Conservation (phyloP, 208 protist genomes). For the Giardia duodenalis region DNA sequence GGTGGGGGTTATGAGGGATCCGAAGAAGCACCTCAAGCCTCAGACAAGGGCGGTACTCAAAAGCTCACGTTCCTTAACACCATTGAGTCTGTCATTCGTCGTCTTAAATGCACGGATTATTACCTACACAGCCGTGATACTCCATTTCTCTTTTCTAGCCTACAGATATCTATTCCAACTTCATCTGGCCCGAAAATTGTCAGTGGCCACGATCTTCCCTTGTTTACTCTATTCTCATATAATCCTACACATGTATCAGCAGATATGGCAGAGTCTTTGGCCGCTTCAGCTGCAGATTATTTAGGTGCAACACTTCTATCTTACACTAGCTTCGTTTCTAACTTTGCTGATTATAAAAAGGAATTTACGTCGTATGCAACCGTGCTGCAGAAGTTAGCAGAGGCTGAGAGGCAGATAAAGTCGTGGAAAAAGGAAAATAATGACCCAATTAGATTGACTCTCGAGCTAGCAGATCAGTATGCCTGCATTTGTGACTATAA, state of each 20-base stretch:
- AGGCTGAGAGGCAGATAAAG: background rate
- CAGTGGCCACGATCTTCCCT: background rate
- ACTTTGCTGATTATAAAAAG: background rate
- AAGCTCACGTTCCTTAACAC: conserved; percentile 1
- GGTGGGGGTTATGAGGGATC: too few species aligned
- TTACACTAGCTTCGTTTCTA: background rate
- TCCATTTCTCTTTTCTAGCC: background rate
- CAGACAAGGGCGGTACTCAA: background rate
- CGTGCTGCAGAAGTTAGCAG: background rate
- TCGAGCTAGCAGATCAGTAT: background rate
- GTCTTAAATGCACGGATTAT: background rate
- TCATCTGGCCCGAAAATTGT: background rate
- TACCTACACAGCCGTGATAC: background rate
- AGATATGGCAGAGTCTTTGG: background rate
- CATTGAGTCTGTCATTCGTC: background rate
- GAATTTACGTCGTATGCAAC: background rate
- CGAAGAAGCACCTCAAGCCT: background rate
- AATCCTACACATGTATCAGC: background rate
- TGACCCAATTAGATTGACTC: background rate
- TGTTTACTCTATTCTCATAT: background rate
- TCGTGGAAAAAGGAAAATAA: background rate
- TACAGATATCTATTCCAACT: background rate
- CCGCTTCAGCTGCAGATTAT: background rate
- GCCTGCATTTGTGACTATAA: background rate
- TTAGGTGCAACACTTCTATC: background rate